Evolutionary conservation across 352 stramenopile genomes (phyloP).

Genomic region (Phytophthora sp.): DNA sequence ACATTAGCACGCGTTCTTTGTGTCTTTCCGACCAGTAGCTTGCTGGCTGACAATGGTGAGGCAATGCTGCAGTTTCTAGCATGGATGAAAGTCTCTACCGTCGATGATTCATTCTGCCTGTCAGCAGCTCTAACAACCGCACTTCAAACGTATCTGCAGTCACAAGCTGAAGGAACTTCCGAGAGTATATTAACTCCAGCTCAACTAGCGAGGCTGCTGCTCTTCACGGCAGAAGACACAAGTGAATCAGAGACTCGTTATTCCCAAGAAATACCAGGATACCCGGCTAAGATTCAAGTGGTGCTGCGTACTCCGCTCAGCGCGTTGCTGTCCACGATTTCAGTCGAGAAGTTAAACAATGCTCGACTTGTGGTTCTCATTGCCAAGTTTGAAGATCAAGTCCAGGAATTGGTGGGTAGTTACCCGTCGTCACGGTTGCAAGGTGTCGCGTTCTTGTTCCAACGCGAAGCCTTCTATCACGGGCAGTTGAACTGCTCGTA

Average conservation of each 20-base stretch:
- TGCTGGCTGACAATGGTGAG: slow-evolving; percentile 38
- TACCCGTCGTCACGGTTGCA: slow-evolving; percentile 1
- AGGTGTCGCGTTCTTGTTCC: slow-evolving; percentile 30
- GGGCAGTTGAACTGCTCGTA: slow-evolving; percentile 22
- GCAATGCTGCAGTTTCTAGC: slow-evolving; percentile 34
- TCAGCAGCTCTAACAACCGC: slow-evolving; percentile 13
- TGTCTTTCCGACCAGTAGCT: slow-evolving; percentile 54
- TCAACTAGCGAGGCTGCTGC: slow-evolving; percentile 50
- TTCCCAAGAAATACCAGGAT: slow-evolving; percentile 1
- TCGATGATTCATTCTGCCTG: slow-evolving; percentile 13
- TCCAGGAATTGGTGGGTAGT: slow-evolving; percentile 30
- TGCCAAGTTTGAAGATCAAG: slow-evolving; percentile 49
- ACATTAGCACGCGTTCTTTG: slow-evolving; percentile 52
- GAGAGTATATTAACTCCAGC: slow-evolving; percentile 24
- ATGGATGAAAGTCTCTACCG: slow-evolving; percentile 36
- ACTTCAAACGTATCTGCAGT: slow-evolving; percentile 26
- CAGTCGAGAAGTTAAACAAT: slow-evolving; percentile 19
- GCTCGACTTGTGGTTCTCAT: slow-evolving; percentile 44
- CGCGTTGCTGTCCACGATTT: slow-evolving; percentile 6
- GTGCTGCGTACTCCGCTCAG: slow-evolving; percentile 11
- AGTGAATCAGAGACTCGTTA: not conserved
- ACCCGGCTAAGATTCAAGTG: not conserved
- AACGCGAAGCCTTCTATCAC: slow-evolving; percentile 23
- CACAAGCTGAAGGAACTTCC: slow-evolving; percentile 5
- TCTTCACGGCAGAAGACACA: slow-evolving; percentile 46